These are phyloP conservation scores for Fusarium robinianum DNA, from an alignment of 2,329 filamentous ascomycete genomes.

Conservation along the genomic window DNA sequence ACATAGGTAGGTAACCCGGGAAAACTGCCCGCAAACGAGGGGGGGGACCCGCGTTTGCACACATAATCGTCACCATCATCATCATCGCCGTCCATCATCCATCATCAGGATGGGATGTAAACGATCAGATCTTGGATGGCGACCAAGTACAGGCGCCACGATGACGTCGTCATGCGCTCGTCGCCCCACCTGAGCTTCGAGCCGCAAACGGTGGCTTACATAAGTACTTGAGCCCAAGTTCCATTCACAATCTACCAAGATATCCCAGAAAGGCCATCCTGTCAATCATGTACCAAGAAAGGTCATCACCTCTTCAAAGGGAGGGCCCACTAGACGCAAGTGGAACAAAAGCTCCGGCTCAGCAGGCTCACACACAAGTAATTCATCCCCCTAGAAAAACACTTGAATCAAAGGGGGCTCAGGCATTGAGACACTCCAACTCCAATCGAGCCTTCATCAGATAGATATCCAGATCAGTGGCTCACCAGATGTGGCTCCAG, in stretches of 20 bases:
- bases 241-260: neutral
- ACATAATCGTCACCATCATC: conserved; percentile 28
- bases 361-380: neutral
- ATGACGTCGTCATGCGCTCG: conserved; percentile 32
- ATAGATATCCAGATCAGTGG: neutral
- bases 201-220: conserved; percentile 27
- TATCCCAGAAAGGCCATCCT: conserved; percentile 15
- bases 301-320: too few species aligned
- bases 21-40: conserved; percentile 6
- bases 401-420: too few species aligned
- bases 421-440: too few species aligned
- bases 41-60: neutral
- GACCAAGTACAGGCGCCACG: conserved; percentile 22
- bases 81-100: conserved; percentile 31
- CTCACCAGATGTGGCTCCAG: too few species aligned
- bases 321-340: too few species aligned
- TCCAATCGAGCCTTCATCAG: neutral
- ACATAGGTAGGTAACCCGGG: too few species aligned
- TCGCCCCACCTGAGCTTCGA: conserved; percentile 31
- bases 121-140: conserved; percentile 26
- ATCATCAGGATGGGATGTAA: conserved; percentile 29
- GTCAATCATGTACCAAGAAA: too few species aligned
- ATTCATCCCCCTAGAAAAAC: neutral
- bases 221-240: neutral
- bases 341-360: conserved; percentile 31